A percentile compares a stretch with the other conserved stretches of the same genome.
phyloP scores from a whole-genome alignment of 805 yeast genomes.

The Kuraishia cidri region DNA sequence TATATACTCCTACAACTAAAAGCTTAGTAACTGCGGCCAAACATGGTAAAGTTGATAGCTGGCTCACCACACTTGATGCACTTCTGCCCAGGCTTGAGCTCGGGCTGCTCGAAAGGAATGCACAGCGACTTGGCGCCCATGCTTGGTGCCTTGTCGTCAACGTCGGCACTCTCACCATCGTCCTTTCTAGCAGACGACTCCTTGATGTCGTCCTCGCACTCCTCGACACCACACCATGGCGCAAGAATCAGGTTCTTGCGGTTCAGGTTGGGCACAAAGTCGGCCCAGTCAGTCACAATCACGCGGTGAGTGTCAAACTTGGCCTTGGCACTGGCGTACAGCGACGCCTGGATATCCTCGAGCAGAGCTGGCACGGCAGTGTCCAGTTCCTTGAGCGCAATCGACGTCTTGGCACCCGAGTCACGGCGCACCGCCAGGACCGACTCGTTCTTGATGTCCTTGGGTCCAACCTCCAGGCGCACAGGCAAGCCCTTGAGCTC shows the following conservation, averaged over 20 bases:
- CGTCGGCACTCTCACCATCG: conserved; percentile 78
- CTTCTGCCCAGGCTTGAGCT: conserved; percentile 65
- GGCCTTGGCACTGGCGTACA: conserved; percentile 73
- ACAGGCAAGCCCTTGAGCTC: conserved; percentile 95
- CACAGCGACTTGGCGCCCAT: conserved; percentile 99
- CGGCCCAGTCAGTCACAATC: conserved; percentile 75
- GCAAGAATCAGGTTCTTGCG: conserved; percentile 82
- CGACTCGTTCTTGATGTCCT: conserved; percentile 73
- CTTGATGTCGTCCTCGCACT: conserved; percentile 96
- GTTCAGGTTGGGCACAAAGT: conserved; percentile 89
- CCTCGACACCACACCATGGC: conserved; percentile 96
- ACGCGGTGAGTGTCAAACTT: conserved; percentile 81
- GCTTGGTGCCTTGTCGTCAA: conserved; percentile 93
- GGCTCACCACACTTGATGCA: conserved; percentile 78
- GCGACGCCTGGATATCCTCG: conserved; percentile 70
- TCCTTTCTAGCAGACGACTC: conserved; percentile 76
- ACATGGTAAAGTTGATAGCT: conserved; percentile 85
- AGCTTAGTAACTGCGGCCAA: conserved; percentile 86
- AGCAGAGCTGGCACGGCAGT: conserved; percentile 63
- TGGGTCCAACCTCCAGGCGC: conserved; percentile 94
- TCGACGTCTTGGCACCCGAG: conserved; percentile 63
- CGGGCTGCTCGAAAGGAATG: conserved; percentile 92
- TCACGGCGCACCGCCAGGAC: conserved; percentile 93
- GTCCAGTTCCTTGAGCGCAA: conserved; percentile 59
- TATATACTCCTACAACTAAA: neutral